Evolutionary conservation across 352 stramenopile genomes (phyloP).

Genomic region (Globisporangium canariense): DNA sequence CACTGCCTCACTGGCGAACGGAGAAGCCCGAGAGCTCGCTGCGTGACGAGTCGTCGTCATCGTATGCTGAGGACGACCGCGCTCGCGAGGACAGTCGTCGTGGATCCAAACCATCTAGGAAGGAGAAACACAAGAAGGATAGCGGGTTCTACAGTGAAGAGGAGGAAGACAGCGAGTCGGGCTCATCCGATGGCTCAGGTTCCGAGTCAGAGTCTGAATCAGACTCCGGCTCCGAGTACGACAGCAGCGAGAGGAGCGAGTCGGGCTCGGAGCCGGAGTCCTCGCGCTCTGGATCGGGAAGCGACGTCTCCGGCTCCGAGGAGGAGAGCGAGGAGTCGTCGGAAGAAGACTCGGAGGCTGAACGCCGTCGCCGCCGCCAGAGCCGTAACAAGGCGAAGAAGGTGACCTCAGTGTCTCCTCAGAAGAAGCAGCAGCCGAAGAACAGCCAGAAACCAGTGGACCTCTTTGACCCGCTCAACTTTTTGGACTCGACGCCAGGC

Average conservation of each 20-base stretch:
- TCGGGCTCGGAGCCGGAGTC: constrained; percentile 23
- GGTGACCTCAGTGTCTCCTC: constrained; percentile 19
- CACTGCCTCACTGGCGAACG: constrained; percentile 70
- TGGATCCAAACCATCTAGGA: constrained; percentile 18
- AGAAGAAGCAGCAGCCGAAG: constrained; percentile 32
- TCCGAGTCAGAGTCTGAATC: constrained; percentile 33
- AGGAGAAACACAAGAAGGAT: constrained; percentile 31
- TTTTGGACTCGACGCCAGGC: constrained; percentile 27
- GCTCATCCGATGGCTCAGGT: constrained; percentile 29
- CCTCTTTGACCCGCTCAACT: constrained; percentile 47
- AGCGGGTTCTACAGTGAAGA: constrained; percentile 74
- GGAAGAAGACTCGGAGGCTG: constrained; percentile 41
- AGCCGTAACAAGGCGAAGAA: constrained; percentile 13
- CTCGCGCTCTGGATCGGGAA: constrained; percentile 29
- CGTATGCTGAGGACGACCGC: constrained; percentile 29
- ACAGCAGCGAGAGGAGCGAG: constrained; percentile 27
- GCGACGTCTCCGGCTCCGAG: constrained; percentile 24
- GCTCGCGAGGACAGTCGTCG: constrained; percentile 20
- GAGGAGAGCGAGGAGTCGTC: constrained; percentile 33
- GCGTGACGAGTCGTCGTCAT: constrained; percentile 65
- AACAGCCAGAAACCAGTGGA: constrained; percentile 32
- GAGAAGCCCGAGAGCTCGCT: constrained; percentile 64
- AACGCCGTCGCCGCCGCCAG: constrained; percentile 30
- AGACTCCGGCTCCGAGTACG: constrained; percentile 38
- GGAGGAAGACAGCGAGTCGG: constrained; percentile 34